Percentiles rank a stretch among this genome's conserved stretches.
Conservation (phyloP, 371 early-diverging fungal species). For the Mucor sp. region DNA sequence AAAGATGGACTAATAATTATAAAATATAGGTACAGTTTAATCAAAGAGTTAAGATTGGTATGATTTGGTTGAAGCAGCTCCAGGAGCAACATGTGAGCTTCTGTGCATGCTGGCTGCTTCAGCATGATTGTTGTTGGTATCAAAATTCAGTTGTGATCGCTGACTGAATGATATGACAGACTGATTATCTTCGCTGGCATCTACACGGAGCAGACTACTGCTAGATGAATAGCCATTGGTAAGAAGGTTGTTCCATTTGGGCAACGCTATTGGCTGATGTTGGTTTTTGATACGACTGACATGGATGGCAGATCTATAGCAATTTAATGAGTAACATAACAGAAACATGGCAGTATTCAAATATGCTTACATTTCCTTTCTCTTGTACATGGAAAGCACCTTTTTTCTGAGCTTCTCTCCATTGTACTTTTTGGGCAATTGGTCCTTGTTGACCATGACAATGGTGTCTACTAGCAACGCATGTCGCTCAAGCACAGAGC, state of each 20-base stretch:
- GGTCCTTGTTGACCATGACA: constrained; percentile 59
- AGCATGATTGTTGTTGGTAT: neutral
- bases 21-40: no score
- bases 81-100: neutral
- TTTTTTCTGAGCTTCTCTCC: constrained; percentile 56
- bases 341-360: no score
- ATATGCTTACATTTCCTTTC: constrained; percentile 25
- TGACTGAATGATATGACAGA: constrained; percentile 25
- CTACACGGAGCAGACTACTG: neutral
- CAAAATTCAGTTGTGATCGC: constrained; percentile 13
- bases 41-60: neutral
- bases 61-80: neutral
- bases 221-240: neutral
- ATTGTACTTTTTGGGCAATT: constrained; percentile 57
- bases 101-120: neutral
- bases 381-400: constrained; percentile 32
- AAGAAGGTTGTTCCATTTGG: constrained; percentile 22
- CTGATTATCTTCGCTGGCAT: constrained; percentile 27
- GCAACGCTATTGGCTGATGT: constrained; percentile 37
- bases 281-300: constrained; percentile 27
- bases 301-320: constrained; percentile 16
- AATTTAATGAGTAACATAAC: no score
- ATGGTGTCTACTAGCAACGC: constrained; percentile 70
- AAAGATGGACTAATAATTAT: no score
- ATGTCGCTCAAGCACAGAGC: constrained; percentile 70